Evolutionary conservation across 371 early-diverging fungal species (phyloP).

Genomic region (Actinomortierella ambigua): DNA sequence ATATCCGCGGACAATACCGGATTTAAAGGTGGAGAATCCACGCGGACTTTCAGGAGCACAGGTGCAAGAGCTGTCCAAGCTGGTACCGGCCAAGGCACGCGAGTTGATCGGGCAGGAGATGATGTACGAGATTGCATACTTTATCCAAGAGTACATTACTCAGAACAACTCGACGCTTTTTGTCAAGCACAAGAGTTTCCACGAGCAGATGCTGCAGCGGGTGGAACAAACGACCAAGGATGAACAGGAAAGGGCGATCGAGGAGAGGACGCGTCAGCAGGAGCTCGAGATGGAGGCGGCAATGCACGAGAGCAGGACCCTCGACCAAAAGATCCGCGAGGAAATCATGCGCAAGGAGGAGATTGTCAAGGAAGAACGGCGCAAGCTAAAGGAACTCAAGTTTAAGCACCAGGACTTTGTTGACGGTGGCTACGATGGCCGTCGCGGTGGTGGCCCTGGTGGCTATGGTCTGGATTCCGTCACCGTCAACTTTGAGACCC

Average conservation of each 20-base stretch:
- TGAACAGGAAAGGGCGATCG: slow-evolving; percentile 41
- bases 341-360: slow-evolving; percentile 54
- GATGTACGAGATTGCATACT: slow-evolving; percentile 74
- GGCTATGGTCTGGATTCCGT: slow-evolving; percentile 50
- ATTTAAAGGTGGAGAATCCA: slow-evolving; percentile 59
- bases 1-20: slow-evolving; percentile 74
- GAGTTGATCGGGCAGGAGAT: slow-evolving; percentile 71
- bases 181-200: slow-evolving; percentile 59
- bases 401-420: slow-evolving; percentile 37
- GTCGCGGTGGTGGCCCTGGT: slow-evolving; percentile 29
- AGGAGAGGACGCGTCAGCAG: slow-evolving; percentile 44
- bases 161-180: slow-evolving; percentile 62
- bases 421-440: slow-evolving; percentile 30
- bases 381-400: slow-evolving; percentile 39
- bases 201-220: slow-evolving; percentile 66
- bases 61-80: slow-evolving; percentile 49
- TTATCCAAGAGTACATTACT: slow-evolving; percentile 68
- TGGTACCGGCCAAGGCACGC: slow-evolving; percentile 53
- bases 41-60: slow-evolving; percentile 60
- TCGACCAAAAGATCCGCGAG: slow-evolving; percentile 49
- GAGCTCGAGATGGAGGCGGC: slow-evolving; percentile 48
- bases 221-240: slow-evolving; percentile 58
- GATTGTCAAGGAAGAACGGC: slow-evolving; percentile 61
- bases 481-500: slow-evolving; percentile 54
- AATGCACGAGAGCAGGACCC: slow-evolving; percentile 47